Evolutionary conservation across 768 basidiomycete species (phyloP), one percentile per base, ranked within the genome.

Genomic region (Xerocomellus intermedius): DNA sequence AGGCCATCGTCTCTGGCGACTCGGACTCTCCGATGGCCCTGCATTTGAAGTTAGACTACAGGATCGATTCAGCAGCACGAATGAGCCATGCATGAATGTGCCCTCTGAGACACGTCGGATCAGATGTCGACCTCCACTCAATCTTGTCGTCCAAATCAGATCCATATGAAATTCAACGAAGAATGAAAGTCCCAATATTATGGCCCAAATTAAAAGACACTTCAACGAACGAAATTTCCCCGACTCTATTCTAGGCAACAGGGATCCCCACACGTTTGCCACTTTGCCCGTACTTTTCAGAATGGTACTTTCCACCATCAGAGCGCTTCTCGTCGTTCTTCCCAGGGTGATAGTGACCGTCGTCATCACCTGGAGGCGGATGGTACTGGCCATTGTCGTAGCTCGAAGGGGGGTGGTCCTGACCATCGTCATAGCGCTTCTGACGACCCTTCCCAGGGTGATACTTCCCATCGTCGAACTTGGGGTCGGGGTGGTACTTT

Each of bases 111-210:
- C 33, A 35, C 12, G 32, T 12, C 12, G 32, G 5, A 14, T 33
- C 32, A 13, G 13, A 13, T 13, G 13, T 13, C 13, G 32, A 33
- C 4, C 5, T 35, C 14, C 37, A 41, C 28, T 30, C n/a, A 28
- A 19, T 16, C 16, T 10, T 16, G 9, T 17, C 35, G 24, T 35
- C 22, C 26, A 28, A 4, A 17, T 21, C 26, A 16, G n/a, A 35
- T 35, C 30, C 33, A n/a, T 30, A 30, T 39, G 9, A 41, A 10
- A 42, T 43, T n/a, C 12, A 52, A 49, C 12, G 50, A 54, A 64
- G 42, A 53, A 57, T 41, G 64, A 65, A 55, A 47, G 52, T 49
- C 14, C 53, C 48, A 24, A 24, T 24, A 24, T 24, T 30, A 55
- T 42, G 54, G 47, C 21, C 51, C 37, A 54, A 55, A 52, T 13